Evolutionary conservation across 306 rosid genomes (phyloP).

Genomic region (Rosa chinensis): DNA sequence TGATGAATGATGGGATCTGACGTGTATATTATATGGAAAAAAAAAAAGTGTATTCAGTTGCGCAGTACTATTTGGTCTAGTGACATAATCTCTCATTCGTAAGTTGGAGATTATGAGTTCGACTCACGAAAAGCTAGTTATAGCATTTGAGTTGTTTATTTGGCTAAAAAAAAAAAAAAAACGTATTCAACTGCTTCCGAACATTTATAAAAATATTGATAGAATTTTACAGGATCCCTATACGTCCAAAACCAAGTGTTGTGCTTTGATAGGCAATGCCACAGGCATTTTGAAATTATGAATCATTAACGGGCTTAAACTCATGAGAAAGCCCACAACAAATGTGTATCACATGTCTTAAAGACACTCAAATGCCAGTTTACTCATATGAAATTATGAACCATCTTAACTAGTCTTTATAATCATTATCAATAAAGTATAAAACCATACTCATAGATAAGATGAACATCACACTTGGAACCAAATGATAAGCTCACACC

Average conservation of each 20-base stretch:
- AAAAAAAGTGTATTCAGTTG: not conserved
- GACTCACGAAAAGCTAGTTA: no score
- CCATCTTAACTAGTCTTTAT: not conserved
- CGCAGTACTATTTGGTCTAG: no score
- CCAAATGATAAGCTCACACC: no score
- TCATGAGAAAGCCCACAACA: not conserved
- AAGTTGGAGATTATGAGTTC: no score
- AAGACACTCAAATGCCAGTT: not conserved
- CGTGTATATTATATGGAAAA: not conserved
- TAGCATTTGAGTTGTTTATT: no score
- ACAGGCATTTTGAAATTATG: no score
- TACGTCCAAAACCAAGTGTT: no score
- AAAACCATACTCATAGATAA: not conserved
- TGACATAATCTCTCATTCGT: no score
- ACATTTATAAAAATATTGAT: no score
- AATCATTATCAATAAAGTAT: not conserved
- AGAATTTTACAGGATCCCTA: no score
- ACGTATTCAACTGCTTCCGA: no score
- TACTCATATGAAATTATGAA: not conserved
- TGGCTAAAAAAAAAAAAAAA: not conserved
- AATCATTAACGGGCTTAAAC: not conserved
- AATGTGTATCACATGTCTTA: not conserved
- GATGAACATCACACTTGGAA: not conserved
- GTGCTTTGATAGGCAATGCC: not conserved
- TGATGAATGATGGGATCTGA: not conserved